Conservation (phyloP, 495 filamentous ascomycete species). For the Neurospora africana region DNA sequence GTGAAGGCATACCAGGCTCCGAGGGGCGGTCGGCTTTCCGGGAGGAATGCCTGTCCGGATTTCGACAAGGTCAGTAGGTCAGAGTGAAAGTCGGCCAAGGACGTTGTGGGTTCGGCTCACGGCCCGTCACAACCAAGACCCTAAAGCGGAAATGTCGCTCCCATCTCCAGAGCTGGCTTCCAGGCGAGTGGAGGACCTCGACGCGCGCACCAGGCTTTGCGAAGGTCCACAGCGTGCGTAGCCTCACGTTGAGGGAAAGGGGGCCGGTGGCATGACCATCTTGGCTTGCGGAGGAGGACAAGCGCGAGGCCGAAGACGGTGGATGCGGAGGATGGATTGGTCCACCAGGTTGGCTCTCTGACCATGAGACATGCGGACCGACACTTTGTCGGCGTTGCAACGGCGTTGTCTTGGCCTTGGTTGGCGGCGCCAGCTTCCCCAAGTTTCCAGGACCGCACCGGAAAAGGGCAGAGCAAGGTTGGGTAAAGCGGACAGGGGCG, state of each 20-base stretch:
- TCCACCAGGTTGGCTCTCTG: constrained; percentile 7
- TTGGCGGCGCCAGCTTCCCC: not conserved
- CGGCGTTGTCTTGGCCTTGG: constrained; percentile 7
- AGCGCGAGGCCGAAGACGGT: not conserved
- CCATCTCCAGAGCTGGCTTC: not conserved
- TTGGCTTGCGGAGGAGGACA: not conserved
- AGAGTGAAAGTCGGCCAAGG: not conserved
- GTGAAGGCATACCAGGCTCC: constrained; percentile 5
- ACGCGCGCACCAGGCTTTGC: not conserved
- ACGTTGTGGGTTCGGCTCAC: constrained; percentile 14
- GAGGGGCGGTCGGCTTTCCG: constrained; percentile 6
- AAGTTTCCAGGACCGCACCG: not conserved
- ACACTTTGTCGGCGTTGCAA: constrained; percentile 12
- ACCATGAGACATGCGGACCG: constrained; percentile 7
- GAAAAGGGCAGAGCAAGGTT: constrained; percentile 18
- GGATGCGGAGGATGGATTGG: not conserved
- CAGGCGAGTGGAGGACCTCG: not conserved
- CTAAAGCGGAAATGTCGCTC: constrained; percentile 4
- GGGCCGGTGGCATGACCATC: not conserved
- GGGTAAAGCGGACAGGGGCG: constrained; percentile 14
- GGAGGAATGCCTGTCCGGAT: not conserved
- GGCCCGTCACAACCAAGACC: constrained; percentile 15
- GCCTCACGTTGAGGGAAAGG: constrained; percentile 5
- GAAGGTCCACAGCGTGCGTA: constrained; percentile 5
- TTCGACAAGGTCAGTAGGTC: constrained; percentile 1